Conservation (phyloP, 768 basidiomycete species). For the Daedaleopsis nitida region DNA sequence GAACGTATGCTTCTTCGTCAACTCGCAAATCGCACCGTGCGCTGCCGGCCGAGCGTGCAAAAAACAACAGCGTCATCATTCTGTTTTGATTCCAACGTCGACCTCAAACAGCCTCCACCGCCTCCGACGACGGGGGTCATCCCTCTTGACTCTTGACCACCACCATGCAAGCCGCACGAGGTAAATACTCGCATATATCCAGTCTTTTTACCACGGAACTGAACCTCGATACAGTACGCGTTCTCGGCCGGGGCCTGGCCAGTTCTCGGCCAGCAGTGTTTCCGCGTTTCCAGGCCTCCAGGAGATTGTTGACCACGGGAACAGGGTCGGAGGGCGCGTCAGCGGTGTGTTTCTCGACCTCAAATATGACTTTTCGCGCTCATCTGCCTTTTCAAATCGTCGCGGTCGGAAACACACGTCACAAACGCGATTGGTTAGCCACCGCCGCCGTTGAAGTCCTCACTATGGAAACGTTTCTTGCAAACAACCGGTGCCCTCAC, state of each 20-base stretch:
- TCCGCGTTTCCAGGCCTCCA: conserved; percentile 21
- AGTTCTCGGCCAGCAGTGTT: conserved; percentile 27
- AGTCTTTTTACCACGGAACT: background rate
- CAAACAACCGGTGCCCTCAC: conserved; percentile 75
- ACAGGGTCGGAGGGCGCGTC: conserved; percentile 26
- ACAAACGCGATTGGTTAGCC: conserved; percentile 1
- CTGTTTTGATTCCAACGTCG: background rate
- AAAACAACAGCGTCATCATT: background rate
- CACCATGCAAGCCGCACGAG: conserved; percentile 7
- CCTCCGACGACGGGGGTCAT: background rate
- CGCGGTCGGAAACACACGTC: background rate
- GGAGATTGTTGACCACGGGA: conserved; percentile 26
- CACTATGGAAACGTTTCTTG: conserved; percentile 44
- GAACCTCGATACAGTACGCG: background rate
- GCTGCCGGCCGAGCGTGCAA: background rate
- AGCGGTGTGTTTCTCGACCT: conserved; percentile 17
- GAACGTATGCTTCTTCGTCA: too few species aligned
- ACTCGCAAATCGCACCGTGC: too few species aligned
- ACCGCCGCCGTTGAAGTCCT: conserved; percentile 27
- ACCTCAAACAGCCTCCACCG: background rate
- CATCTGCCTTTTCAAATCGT: background rate
- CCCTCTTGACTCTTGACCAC: background rate
- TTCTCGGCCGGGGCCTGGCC: conserved; percentile 31
- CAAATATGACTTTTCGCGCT: background rate
- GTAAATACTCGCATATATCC: background rate